A percentile compares a stretch with the other conserved stretches of the same genome.
phyloP scores from a whole-genome alignment of 164 flowering plant genomes.

The Chimonanthus salicifolius region DNA sequence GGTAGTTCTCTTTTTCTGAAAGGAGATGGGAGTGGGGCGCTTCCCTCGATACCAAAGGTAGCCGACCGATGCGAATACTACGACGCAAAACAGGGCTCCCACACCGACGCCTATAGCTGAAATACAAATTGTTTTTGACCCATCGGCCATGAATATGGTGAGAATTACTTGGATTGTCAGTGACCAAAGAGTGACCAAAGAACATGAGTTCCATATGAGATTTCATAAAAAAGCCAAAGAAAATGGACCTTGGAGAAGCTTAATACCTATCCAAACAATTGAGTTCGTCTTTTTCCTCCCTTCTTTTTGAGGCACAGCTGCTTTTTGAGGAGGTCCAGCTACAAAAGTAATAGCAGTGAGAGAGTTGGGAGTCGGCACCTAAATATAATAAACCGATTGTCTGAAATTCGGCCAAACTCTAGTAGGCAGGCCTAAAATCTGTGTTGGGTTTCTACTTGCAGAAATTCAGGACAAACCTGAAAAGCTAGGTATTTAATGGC shows the following conservation, averaged over 20 bases:
- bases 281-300: background rate
- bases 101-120: slow-evolving; percentile 8
- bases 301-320: background rate
- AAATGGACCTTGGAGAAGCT: background rate
- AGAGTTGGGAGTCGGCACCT: background rate
- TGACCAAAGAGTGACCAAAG: no score
- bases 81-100: background rate
- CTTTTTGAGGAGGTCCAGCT: no score
- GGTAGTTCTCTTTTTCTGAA: no score
- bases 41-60: background rate
- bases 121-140: background rate
- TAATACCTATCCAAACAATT: background rate
- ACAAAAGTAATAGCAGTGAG: background rate
- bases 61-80: slow-evolving; percentile 1
- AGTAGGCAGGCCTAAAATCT: background rate
- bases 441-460: background rate
- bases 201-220: background rate
- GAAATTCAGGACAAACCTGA: background rate
- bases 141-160: background rate
- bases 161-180: background rate
- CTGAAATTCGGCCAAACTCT: background rate
- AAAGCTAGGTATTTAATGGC: background rate
- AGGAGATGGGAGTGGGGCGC: background rate
- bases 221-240: background rate
- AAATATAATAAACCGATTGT: background rate